phyloP scores from a whole-genome alignment of 805 yeast species.

The Metschnikowia sp. region DNA sequence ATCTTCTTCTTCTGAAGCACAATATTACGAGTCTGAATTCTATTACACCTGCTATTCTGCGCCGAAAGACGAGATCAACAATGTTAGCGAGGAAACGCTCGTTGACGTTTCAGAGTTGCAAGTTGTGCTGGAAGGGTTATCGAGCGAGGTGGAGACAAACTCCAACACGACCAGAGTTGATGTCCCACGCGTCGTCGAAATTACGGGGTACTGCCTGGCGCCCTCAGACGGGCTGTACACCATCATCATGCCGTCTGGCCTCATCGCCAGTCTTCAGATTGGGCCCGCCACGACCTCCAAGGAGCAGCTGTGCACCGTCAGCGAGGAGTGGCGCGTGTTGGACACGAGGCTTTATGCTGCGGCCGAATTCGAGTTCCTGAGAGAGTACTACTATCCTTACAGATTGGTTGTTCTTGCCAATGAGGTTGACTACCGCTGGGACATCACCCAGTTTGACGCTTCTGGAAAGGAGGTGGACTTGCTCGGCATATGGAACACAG shows the following conservation, averaged over 20 bases:
- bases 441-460: not conserved
- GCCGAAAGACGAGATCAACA: not conserved
- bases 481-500: not conserved
- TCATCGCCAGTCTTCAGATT: conserved; percentile 1
- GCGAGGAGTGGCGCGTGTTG: not conserved
- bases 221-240: not conserved
- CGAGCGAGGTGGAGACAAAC: not conserved
- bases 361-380: not conserved
- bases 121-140: not conserved
- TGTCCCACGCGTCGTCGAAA: not conserved
- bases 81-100: not conserved
- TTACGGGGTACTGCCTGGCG: not conserved
- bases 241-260: not conserved
- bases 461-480: conserved; percentile 1
- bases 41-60: not conserved
- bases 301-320: not conserved
- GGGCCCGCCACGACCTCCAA: not conserved
- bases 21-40: not conserved
- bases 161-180: not conserved
- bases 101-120: not conserved
- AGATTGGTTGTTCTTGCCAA: conserved; percentile 3
- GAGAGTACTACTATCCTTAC: not conserved
- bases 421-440: not conserved
- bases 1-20: not conserved
- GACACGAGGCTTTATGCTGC: not conserved